phyloP scores from a whole-genome alignment of 345 rosid genomes.

The Noccaea bulbosa region DNA sequence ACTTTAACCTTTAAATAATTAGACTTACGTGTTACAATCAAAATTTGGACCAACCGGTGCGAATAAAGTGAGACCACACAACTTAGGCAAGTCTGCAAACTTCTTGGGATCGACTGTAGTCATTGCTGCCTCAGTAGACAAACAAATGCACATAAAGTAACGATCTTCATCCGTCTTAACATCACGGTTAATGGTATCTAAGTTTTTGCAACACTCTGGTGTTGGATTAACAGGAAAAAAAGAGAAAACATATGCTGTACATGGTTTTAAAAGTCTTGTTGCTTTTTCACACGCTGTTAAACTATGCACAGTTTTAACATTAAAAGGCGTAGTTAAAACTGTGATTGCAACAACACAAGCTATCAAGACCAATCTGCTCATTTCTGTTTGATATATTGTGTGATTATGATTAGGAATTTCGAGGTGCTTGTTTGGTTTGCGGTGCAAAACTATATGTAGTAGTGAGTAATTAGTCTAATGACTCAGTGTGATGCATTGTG shows the following conservation, averaged over 20 bases:
- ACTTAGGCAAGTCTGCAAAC: neutral
- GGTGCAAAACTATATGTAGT: neutral
- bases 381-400: neutral
- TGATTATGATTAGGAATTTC: neutral
- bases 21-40: slow-evolving; percentile 3
- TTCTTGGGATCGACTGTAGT: neutral
- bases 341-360: slow-evolving; percentile 14
- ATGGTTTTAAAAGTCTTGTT: neutral
- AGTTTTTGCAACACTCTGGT: slow-evolving; percentile 14
- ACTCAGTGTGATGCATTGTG: neutral
- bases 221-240: neutral
- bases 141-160: neutral
- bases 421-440: neutral
- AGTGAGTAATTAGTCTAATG: neutral
- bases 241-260: neutral
- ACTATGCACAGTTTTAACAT: neutral
- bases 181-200: neutral
- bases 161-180: neutral
- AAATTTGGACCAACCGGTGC: slow-evolving; percentile 11
- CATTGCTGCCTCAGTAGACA: neutral
- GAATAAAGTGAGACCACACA: slow-evolving; percentile 11
- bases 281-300: neutral
- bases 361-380: neutral
- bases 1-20: neutral
- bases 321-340: neutral